Evolutionary conservation across 768 basidiomycete species (phyloP).

Genomic region (Serpula lacrymans): DNA sequence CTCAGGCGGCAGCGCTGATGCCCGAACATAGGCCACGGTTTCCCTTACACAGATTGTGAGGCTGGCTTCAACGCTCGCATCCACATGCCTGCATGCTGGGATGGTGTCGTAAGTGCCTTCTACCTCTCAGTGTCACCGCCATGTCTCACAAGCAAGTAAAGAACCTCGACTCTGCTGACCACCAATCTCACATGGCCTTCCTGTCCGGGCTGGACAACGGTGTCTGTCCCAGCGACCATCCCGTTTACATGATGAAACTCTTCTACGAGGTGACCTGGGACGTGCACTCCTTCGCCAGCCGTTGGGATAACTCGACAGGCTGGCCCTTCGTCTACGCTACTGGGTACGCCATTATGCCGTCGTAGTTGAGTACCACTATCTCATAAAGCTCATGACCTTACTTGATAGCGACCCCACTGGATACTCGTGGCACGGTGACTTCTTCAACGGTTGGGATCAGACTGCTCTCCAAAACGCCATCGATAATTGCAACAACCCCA

Average conservation of each 20-base stretch:
- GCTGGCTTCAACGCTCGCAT: conserved; percentile 37
- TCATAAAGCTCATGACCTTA: background rate
- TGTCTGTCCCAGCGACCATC: conserved; percentile 33
- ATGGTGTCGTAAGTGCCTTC: conserved; percentile 30
- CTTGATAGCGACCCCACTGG: conserved; percentile 47
- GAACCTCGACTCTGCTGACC: conserved; percentile 40
- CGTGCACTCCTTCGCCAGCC: conserved; percentile 27
- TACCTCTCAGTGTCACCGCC: background rate
- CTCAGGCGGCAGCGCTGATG: conserved; percentile 4
- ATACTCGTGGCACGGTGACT: conserved; percentile 46
- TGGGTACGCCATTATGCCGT: conserved; percentile 26
- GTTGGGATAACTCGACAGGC: conserved; percentile 30
- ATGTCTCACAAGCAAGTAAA: too few species aligned
- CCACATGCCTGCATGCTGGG: conserved; percentile 37
- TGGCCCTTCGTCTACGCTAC: conserved; percentile 46
- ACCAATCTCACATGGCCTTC: conserved; percentile 32
- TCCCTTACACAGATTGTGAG: conserved; percentile 42
- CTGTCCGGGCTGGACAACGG: conserved; percentile 32
- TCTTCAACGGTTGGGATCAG: conserved; percentile 50
- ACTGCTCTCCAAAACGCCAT: conserved; percentile 44
- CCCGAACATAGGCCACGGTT: conserved; percentile 27
- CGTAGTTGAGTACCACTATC: background rate
- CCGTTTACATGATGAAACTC: conserved; percentile 37
- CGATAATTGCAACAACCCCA: conserved; percentile 40
- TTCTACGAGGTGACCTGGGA: conserved; percentile 43